phyloP scores from a whole-genome alignment of 495 filamentous ascomycete species.

The Trichoderma erinaceum region DNA sequence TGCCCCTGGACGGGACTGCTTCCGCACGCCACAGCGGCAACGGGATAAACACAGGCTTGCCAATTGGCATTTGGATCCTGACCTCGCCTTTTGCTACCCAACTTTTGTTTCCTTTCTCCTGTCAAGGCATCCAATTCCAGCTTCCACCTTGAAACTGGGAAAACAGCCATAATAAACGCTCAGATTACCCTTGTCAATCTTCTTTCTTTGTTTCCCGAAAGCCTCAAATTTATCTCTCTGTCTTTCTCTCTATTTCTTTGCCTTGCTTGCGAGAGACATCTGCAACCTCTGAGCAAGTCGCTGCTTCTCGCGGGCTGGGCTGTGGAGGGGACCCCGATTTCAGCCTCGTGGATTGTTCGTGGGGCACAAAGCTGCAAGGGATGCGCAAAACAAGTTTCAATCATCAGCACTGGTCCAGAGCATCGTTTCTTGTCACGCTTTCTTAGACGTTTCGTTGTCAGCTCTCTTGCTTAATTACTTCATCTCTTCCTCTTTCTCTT shows the following conservation, averaged over 20 bases:
- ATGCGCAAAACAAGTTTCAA: slow-evolving; percentile 6
- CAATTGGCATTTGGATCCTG: slow-evolving; percentile 1
- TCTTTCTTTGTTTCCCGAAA: not conserved
- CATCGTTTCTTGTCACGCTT: slow-evolving; percentile 5
- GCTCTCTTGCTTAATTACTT: not conserved
- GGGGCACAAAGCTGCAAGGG: slow-evolving; percentile 9
- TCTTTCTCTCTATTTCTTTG: not conserved
- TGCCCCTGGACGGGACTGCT: not conserved
- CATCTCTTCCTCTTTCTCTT: not conserved
- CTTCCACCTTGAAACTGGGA: not conserved
- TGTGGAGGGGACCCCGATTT: slow-evolving; percentile 9
- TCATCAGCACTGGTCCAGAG: not conserved
- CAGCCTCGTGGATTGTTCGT: slow-evolving; percentile 2
- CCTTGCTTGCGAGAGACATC: not conserved
- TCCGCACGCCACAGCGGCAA: too few species aligned
- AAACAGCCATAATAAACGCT: not conserved
- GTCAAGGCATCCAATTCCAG: not conserved
- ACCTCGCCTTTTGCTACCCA: not conserved
- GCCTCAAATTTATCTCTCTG: not conserved
- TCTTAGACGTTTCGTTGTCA: not conserved
- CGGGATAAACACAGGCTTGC: not conserved
- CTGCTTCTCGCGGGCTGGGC: slow-evolving; percentile 2
- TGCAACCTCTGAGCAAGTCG: not conserved
- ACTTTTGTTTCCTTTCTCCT: not conserved
- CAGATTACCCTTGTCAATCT: not conserved